Conservation (phyloP, 257 asterid genomes). For the Perilla frutescens region DNA sequence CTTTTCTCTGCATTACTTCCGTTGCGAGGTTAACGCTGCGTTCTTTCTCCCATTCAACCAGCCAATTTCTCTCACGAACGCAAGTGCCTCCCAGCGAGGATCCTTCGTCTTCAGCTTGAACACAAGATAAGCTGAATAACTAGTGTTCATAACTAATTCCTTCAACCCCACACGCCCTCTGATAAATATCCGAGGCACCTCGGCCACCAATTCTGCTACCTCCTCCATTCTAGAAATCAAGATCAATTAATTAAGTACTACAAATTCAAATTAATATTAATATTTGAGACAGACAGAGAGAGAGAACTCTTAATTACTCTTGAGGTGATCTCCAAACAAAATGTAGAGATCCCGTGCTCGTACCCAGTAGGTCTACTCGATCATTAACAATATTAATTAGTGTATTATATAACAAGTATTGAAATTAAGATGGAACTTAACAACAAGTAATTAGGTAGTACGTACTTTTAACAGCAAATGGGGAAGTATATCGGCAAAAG, state of each 20-base stretch:
- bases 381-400: no score
- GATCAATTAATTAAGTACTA: no score
- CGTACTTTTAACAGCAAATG: not conserved
- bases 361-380: not conserved
- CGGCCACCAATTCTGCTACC: not conserved
- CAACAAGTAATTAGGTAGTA: no score
- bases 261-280: no score
- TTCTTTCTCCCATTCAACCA: no score
- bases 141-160: not conserved
- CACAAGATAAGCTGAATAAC: slow-evolving; percentile 1
- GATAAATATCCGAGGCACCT: not conserved
- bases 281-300: not conserved
- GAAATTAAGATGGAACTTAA: no score
- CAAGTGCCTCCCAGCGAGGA: no score
- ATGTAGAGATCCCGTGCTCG: not conserved
- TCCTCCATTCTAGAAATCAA: not conserved
- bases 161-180: not conserved
- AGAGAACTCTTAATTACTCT: not conserved
- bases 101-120: not conserved
- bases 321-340: no score
- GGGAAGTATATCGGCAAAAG: slow-evolving; percentile 9
- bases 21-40: no score
- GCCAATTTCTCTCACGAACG: no score
- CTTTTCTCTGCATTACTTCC: no score
- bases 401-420: no score